A percentile compares a stretch with the other conserved stretches of the same genome.
Conservation (phyloP, 495 filamentous ascomycete genomes). For the Xylaria longipes region DNA sequence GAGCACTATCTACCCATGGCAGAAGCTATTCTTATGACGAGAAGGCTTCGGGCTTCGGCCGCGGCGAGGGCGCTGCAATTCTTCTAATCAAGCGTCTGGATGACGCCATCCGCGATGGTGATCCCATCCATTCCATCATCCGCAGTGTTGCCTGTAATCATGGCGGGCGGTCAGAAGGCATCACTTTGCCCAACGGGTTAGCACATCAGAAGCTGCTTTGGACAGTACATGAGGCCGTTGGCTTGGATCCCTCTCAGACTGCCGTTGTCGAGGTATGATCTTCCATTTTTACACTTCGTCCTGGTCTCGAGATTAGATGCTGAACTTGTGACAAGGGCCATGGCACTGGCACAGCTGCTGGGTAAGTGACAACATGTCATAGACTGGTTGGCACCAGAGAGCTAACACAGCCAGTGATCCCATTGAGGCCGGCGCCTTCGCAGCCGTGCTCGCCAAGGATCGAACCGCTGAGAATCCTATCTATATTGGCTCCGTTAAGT, state of each 20-base stretch:
- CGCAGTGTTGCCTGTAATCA: conserved; percentile 57
- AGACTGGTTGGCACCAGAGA: not conserved
- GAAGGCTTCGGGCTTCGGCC: conserved; percentile 47
- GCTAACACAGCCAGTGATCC: conserved; percentile 55
- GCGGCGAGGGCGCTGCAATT: conserved; percentile 47
- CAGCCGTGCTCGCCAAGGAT: conserved; percentile 44
- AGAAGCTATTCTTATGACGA: conserved; percentile 44
- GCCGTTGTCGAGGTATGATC: conserved; percentile 51
- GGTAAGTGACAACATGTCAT: conserved; percentile 35
- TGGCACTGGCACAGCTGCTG: conserved; percentile 33
- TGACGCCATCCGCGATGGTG: conserved; percentile 57
- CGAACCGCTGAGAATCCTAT: conserved; percentile 41
- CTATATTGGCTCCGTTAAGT: conserved; percentile 61
- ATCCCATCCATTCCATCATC: conserved; percentile 63
- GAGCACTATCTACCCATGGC: conserved; percentile 65
- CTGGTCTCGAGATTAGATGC: conserved; percentile 46
- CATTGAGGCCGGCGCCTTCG: conserved; percentile 59
- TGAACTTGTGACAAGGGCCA: conserved; percentile 30
- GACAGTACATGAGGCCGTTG: conserved; percentile 44
- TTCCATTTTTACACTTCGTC: conserved; percentile 40
- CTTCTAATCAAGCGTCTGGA: conserved; percentile 57
- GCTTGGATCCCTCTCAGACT: conserved; percentile 46
- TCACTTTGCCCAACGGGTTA: conserved; percentile 55
- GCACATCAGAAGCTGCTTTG: conserved; percentile 58
- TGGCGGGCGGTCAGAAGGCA: conserved; percentile 58